These are phyloP conservation scores for Moringa oleifera DNA, from an alignment of 345 rosid species.

Conservation along the genomic window DNA sequence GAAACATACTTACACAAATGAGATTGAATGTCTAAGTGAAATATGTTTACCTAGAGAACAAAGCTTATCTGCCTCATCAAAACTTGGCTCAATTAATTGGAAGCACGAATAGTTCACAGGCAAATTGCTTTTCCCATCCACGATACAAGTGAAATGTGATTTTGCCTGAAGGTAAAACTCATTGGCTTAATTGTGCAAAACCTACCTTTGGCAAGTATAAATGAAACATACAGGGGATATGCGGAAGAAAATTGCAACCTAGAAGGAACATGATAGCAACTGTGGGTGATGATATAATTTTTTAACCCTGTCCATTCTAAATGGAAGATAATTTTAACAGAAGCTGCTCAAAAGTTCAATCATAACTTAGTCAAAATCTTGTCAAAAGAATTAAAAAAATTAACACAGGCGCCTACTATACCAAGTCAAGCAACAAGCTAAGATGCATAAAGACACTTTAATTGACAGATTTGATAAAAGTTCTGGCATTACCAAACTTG, in stretches of 20 bases:
- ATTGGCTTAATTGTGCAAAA: not conserved
- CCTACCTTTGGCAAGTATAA: not conserved
- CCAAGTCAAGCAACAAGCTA: too few relatives aligned
- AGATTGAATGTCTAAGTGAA: constrained; percentile 2
- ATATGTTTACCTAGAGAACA: constrained; percentile 34
- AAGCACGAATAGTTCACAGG: constrained; percentile 30
- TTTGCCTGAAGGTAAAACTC: constrained; percentile 19
- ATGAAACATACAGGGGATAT: not conserved
- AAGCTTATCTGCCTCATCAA: constrained; percentile 28
- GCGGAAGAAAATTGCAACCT: not conserved
- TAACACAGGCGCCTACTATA: too few relatives aligned
- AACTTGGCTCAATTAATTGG: constrained; percentile 33
- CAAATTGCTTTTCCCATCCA: constrained; percentile 26
- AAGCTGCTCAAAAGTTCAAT: too few relatives aligned
- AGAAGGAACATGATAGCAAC: too few relatives aligned
- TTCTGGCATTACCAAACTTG: too few relatives aligned
- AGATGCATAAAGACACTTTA: too few relatives aligned
- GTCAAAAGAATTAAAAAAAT: too few relatives aligned
- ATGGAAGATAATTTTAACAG: not conserved
- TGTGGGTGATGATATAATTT: too few relatives aligned
- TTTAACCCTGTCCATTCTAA: not conserved
- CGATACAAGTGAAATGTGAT: constrained; percentile 10
- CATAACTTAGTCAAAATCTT: too few relatives aligned
- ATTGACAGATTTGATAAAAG: too few relatives aligned
- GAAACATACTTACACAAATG: not conserved